Conservation (phyloP, 192 early-diverging fungal species). For the Coemansia sp. region DNA sequence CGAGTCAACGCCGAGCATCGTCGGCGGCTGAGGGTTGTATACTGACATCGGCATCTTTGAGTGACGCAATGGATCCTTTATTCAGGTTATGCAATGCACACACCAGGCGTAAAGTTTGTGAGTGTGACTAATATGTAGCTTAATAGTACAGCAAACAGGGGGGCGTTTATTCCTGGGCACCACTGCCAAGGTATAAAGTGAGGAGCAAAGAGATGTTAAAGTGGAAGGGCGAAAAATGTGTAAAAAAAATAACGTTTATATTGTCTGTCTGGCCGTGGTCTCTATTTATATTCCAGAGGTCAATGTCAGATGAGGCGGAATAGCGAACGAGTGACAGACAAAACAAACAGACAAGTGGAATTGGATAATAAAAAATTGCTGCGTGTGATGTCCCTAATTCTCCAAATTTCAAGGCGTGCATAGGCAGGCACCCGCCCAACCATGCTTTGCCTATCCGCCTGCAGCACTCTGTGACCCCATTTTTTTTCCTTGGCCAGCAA, state of each 20-base stretch:
- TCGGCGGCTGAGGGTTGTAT: background rate
- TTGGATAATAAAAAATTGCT: background rate
- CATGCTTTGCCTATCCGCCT: background rate
- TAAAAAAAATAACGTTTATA: too few relatives aligned
- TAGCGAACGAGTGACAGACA: background rate
- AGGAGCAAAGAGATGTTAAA: background rate
- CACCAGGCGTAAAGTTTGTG: background rate
- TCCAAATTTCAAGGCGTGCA: slow-evolving; percentile 1
- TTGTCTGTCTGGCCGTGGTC: background rate
- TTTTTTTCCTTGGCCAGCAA: background rate
- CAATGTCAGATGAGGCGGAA: background rate
- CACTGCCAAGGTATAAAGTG: background rate
- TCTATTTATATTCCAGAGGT: background rate
- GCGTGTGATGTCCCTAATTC: background rate
- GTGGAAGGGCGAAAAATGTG: background rate
- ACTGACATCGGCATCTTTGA: slow-evolving; percentile 18
- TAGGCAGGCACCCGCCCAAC: background rate
- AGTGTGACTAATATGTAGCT: background rate
- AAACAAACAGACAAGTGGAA: background rate
- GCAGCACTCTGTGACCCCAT: background rate
- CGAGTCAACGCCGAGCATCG: background rate
- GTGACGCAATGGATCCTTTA: background rate
- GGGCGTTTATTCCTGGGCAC: too few relatives aligned
- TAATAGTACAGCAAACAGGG: background rate
- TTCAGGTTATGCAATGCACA: background rate